Conservation (phyloP, 202 grass and related monocot species). For the Setaria italica region DNA sequence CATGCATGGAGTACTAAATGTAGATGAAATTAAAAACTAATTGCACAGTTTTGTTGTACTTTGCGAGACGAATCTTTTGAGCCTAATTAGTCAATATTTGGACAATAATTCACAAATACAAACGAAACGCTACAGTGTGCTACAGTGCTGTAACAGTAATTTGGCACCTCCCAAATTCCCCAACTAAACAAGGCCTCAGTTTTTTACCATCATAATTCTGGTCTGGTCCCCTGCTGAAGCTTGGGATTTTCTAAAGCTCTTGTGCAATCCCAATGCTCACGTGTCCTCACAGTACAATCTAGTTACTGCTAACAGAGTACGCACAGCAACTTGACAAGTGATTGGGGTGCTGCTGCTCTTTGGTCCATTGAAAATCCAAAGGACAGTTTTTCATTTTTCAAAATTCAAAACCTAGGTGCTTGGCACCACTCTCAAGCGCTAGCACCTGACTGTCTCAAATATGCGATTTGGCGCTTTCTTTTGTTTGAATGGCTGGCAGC, state of each 20-base stretch:
- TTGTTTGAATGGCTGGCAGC: not conserved
- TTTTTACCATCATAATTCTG: constrained; percentile 23
- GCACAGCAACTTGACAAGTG: constrained; percentile 30
- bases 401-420: not conserved
- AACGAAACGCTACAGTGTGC: no score
- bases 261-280: constrained; percentile 51
- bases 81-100: no score
- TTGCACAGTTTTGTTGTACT: no score
- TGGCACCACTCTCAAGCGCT: not conserved
- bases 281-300: constrained; percentile 45
- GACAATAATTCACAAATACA: no score
- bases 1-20: no score
- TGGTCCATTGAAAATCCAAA: constrained; percentile 31
- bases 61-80: no score
- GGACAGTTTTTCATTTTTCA: not conserved
- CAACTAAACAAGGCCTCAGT: no score
- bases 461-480: not conserved
- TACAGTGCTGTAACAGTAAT: no score
- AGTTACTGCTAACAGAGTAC: constrained; percentile 47
- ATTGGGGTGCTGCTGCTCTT: constrained; percentile 13
- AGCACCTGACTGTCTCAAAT: not conserved
- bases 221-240: constrained; percentile 44
- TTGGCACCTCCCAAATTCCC: no score
- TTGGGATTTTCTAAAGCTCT: constrained; percentile 38
- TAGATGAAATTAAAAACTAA: no score